These are phyloP conservation scores for Zostera marina DNA, from an alignment of 116 monocot genomes.

Conservation along the genomic window DNA sequence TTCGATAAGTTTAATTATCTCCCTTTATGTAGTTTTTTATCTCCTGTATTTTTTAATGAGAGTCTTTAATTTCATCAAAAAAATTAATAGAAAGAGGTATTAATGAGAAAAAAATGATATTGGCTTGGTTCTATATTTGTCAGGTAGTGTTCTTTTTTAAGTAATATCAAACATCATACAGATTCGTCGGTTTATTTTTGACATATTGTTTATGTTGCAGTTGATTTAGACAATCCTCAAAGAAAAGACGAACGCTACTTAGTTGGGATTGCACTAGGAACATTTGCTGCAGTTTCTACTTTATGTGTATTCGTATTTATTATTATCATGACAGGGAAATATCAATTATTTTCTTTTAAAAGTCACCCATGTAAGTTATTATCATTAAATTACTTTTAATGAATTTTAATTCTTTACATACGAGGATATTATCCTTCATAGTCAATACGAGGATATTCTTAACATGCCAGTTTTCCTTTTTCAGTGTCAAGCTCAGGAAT, in stretches of 20 bases:
- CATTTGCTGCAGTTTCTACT: slow-evolving; percentile 3
- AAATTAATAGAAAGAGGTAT: too few relatives aligned
- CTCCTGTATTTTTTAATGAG: too few relatives aligned
- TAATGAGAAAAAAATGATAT: too few relatives aligned
- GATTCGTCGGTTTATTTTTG: background rate
- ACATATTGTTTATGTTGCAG: slow-evolving; percentile 14
- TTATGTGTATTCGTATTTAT: slow-evolving; percentile 2
- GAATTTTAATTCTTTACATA: background rate
- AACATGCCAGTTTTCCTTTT: background rate
- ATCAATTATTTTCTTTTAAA: slow-evolving; percentile 3
- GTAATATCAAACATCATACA: background rate
- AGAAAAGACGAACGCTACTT: slow-evolving; percentile 1
- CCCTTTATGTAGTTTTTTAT: too few relatives aligned
- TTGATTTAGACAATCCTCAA: background rate
- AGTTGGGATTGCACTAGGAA: slow-evolving; percentile 10
- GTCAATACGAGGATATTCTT: background rate
- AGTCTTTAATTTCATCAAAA: too few relatives aligned
- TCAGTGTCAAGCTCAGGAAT: slow-evolving; percentile 32
- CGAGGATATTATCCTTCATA: too few relatives aligned
- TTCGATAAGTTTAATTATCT: too few relatives aligned
- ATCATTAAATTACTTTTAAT: background rate
- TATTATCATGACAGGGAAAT: slow-evolving; percentile 9
- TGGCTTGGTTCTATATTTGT: background rate
- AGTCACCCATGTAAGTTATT: slow-evolving; percentile 9
- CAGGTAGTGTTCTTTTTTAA: background rate